Base-by-base conservation (phyloP, 805 yeast species). In the Yueomyces sinensis region DNA sequence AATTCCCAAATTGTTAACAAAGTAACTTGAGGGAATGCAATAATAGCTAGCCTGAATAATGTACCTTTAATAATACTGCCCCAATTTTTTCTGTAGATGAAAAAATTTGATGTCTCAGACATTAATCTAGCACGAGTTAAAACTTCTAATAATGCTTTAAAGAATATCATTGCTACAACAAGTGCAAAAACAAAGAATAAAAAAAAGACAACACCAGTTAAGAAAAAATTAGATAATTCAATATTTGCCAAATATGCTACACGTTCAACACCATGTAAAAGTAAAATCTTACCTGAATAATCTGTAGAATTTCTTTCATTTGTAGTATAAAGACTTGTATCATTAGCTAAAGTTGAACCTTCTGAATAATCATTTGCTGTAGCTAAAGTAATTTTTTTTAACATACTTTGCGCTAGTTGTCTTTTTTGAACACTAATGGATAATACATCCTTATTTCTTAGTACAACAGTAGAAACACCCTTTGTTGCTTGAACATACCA, bases 401-500 rank as follows among this genome's bases (percentile, higher is more conserved):
- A 70, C 27, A 45, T 35, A 9, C 56, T 41, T 7, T 39, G 39
- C 13, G 32, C 20, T 3, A 39, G 5, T 29, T 43, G 40, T 50
- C 59, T 65, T 52, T 79, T 79, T 51, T 82, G 94, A n/a, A 86
- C 95, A 13, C 91, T 78, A 36, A 91, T 72, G 2, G 95, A 83
- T 30, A 86, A 60, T 17, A 72, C 57, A 42, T 75, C 70, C 41
- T 67, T 56, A 48, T 84, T 75, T 6, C 70, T 61, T 30, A 89
- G 59, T 27, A 84, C 72, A 29, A 81, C 82, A 4, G 95, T 78
- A 1, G 93, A 75, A 1, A 68, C 54, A 37, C 98, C 98, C 27
- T 95, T 95, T 1, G 98, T 91, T 6, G 95, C 65, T 61, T 89
- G 95, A 34, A 89, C 77, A 56, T 89, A 89, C 98, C 98, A 89